A percentile compares a stretch with the other conserved stretches of the same genome.
Conservation (phyloP, 164 flowering plant genomes). For the Dillenia turbinata region DNA sequence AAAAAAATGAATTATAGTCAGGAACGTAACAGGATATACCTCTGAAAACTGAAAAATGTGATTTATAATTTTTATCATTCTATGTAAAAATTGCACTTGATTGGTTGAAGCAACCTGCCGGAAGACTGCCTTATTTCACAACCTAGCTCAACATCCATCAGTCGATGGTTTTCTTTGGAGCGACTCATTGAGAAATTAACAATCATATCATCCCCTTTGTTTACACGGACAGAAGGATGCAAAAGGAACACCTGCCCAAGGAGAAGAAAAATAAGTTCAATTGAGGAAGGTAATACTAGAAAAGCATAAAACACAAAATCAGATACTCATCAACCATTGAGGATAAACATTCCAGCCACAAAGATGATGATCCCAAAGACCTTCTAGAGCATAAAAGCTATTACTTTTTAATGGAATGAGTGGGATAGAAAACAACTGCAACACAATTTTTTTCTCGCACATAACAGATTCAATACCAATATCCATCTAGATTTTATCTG, state of each 20-base stretch:
- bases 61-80: conserved; percentile 44
- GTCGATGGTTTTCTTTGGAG: conserved; percentile 79
- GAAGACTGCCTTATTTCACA: conserved; percentile 46
- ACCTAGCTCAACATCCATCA: conserved; percentile 77
- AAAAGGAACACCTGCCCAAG: conserved; percentile 69
- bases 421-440: no score
- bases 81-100: conserved; percentile 61
- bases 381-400: neutral
- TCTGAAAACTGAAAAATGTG: neutral
- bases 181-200: conserved; percentile 72
- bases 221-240: conserved; percentile 49
- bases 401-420: neutral
- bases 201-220: conserved; percentile 43
- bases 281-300: neutral
- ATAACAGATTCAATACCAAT: no score
- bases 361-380: neutral
- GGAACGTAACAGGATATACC: no score
- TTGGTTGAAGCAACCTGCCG: conserved; percentile 41
- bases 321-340: neutral
- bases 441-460: no score
- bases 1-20: no score
- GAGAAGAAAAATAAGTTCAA: neutral
- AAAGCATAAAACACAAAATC: neutral
- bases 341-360: neutral
- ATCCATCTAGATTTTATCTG: no score